A percentile compares a stretch with the other conserved stretches of the same genome.
These are phyloP conservation scores for Coniochaeta ligniaria DNA, from an alignment of 2,329 filamentous ascomycete species.

Conservation along the genomic window DNA sequence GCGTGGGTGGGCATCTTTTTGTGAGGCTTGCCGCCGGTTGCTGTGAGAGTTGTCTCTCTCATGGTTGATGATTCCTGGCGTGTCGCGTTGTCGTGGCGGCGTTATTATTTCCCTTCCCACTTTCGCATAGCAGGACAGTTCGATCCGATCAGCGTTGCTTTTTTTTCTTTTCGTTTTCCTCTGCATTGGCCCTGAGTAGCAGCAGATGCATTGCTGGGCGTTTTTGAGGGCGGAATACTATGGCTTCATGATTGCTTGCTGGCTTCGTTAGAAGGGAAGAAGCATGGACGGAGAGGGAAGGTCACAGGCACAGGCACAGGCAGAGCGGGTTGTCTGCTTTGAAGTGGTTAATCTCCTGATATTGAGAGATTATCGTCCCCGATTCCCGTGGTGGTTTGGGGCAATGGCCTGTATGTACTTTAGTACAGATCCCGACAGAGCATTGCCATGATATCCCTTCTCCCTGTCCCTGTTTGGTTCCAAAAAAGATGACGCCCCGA, in stretches of 20 bases:
- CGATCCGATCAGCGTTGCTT: background rate
- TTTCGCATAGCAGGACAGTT: background rate
- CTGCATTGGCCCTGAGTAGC: background rate
- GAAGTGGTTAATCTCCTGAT: background rate
- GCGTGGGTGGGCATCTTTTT: conserved; percentile 58
- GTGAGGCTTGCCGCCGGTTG: conserved; percentile 20
- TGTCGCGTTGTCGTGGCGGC: background rate
- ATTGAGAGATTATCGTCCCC: background rate
- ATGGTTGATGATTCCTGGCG: too few species aligned
- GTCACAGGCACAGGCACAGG: too few species aligned
- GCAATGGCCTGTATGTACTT: background rate
- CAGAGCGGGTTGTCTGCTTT: too few species aligned
- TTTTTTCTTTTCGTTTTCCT: background rate
- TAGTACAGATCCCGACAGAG: background rate
- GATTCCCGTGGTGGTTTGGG: too few species aligned
- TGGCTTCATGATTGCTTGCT: background rate
- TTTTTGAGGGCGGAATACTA: background rate
- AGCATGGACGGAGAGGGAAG: background rate
- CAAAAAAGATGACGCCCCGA: background rate
- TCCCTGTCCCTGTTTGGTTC: background rate
- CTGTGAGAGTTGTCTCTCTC: background rate
- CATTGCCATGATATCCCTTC: background rate
- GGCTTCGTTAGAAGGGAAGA: background rate
- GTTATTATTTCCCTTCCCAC: background rate
- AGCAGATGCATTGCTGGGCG: background rate